Conservation (phyloP, 1,284 basidiomycete species). For the Testicularia cyperi region DNA sequence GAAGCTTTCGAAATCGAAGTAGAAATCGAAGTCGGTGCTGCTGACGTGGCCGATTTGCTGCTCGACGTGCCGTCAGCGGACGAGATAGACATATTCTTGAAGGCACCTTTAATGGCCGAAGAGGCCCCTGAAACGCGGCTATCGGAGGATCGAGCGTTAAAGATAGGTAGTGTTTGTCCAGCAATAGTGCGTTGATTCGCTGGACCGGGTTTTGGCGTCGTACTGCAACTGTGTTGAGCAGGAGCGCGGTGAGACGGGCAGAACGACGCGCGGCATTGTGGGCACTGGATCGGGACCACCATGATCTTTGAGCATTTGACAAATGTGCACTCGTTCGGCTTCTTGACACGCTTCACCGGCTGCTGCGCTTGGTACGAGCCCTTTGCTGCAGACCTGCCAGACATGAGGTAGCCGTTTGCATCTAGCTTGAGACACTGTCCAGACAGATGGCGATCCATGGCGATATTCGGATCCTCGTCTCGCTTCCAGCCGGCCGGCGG, state of each 20-base stretch:
- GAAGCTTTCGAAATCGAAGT: no score
- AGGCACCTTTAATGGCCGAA: no score
- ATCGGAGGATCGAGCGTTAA: no score
- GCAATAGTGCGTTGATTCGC: no score
- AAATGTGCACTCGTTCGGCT: constrained; percentile 43
- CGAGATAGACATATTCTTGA: no score
- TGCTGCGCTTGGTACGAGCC: neutral
- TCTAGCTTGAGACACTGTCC: constrained; percentile 42
- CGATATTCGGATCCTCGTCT: constrained; percentile 51
- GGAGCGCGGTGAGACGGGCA: constrained; percentile 52
- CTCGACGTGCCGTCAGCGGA: no score
- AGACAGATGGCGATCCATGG: constrained; percentile 48
- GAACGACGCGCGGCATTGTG: constrained; percentile 34
- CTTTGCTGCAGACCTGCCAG: no score
- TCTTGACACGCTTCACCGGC: constrained; percentile 27
- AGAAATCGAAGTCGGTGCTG: no score
- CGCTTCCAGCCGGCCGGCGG: constrained; percentile 47
- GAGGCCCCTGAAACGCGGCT: no score
- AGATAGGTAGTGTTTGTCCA: no score
- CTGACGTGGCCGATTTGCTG: no score
- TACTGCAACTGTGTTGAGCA: constrained; percentile 42
- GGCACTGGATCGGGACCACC: constrained; percentile 49
- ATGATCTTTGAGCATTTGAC: constrained; percentile 49
- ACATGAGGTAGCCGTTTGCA: constrained; percentile 18
- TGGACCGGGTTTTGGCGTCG: no score